Percentiles rank a stretch among this genome's conserved stretches.
Conservation (phyloP, 176 grass and related monocot genomes). For the Rhynchospora tenuis region DNA sequence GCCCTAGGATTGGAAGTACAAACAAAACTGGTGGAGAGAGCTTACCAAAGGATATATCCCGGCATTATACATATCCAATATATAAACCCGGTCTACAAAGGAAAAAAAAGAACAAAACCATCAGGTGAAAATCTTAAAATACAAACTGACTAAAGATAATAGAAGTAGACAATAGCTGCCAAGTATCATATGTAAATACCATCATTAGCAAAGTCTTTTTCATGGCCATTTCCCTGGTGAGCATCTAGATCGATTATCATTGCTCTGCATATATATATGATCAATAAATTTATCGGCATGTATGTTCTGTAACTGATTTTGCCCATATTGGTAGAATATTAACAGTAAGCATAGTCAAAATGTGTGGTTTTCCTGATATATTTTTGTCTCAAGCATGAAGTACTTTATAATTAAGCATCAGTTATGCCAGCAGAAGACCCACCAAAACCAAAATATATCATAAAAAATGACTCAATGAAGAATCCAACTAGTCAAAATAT, state of each 20-base stretch:
- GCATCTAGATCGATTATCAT: constrained; percentile 99
- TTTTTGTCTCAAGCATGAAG: not conserved
- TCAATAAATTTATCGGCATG: not conserved
- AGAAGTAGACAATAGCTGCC: not conserved
- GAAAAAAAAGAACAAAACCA: constrained; percentile 3
- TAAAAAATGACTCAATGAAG: not conserved
- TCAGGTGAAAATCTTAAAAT: not conserved
- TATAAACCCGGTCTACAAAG: constrained; percentile 65
- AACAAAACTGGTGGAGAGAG: not conserved
- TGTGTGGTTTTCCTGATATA: not conserved
- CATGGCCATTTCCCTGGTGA: constrained; percentile 97
- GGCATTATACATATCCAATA: constrained; percentile 92
- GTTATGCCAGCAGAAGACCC: not conserved
- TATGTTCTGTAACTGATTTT: not conserved
- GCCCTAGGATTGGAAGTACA: not conserved
- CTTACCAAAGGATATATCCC: constrained; percentile 94
- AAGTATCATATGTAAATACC: constrained; percentile 22
- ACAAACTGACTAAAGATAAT: not conserved
- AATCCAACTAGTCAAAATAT: not conserved
- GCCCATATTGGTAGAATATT: not conserved
- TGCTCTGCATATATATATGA: constrained; percentile 42
- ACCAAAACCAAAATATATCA: not conserved
- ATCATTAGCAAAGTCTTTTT: constrained; percentile 84
- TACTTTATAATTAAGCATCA: not conserved
- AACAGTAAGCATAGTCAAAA: not conserved